phyloP scores from a whole-genome alignment of 805 yeast genomes.

The Candida easanensis region DNA sequence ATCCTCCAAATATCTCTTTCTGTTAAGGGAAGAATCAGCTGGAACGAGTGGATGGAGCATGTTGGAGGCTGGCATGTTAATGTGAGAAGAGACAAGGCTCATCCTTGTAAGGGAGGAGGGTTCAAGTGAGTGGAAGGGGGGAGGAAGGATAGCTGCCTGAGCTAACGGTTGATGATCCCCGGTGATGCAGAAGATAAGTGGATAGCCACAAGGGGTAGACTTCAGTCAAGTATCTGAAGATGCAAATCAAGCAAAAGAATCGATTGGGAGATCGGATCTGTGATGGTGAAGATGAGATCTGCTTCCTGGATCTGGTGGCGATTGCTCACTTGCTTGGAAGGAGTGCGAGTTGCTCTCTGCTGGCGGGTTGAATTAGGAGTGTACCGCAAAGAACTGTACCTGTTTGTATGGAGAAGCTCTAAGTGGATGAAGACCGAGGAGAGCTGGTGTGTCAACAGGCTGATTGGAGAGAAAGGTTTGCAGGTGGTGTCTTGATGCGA shows the following conservation, averaged over 20 bases:
- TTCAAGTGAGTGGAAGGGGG: not conserved
- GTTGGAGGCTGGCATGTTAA: slow-evolving; percentile 12
- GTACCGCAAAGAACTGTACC: not conserved
- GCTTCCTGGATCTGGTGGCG: slow-evolving; percentile 1
- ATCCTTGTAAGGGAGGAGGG: slow-evolving; percentile 4
- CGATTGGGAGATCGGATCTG: not conserved
- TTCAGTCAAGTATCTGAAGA: no score
- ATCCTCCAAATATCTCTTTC: slow-evolving; percentile 27
- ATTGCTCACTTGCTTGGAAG: not conserved
- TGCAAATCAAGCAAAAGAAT: not conserved
- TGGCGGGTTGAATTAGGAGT: not conserved
- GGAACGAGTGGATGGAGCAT: slow-evolving; percentile 12
- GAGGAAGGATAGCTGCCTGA: not conserved
- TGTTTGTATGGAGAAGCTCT: not conserved
- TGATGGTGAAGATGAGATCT: not conserved
- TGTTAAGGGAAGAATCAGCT: slow-evolving; percentile 12
- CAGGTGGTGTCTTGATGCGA: not conserved
- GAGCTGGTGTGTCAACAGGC: not conserved
- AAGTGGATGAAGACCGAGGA: not conserved
- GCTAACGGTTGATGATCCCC: no score
- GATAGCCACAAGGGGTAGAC: no score
- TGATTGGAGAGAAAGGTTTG: not conserved
- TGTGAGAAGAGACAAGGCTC: slow-evolving; percentile 13
- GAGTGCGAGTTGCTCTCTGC: not conserved
- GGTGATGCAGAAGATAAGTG: no score